Evolutionary conservation across 1,139 yeast species (phyloP).

Genomic region (Candida sp.): DNA sequence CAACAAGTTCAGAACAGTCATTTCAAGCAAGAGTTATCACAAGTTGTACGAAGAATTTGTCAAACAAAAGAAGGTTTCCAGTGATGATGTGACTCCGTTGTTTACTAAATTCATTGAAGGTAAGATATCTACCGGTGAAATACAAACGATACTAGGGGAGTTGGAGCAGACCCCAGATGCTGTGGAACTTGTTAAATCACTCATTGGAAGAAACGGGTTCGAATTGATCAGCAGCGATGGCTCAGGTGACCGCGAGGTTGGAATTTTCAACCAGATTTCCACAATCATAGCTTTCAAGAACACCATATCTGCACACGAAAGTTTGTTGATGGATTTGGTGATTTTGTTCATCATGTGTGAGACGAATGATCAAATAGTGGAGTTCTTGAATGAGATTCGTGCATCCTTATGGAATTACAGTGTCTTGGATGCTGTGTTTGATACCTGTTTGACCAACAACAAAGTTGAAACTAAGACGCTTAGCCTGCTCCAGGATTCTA

Average conservation of each 20-base stretch:
- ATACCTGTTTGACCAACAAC: conserved; percentile 24
- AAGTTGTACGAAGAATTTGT: conserved; percentile 23
- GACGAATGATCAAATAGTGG: conserved; percentile 28
- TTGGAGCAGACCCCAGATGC: conserved; percentile 28
- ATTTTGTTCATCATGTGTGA: conserved; percentile 37
- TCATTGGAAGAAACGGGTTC: conserved; percentile 21
- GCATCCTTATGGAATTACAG: conserved; percentile 27
- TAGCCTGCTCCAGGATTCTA: conserved; percentile 24
- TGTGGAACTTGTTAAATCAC: conserved; percentile 26
- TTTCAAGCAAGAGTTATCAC: conserved; percentile 32
- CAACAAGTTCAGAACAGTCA: conserved; percentile 20
- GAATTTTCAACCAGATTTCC: conserved; percentile 25
- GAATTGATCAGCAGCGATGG: conserved; percentile 11
- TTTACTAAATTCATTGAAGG: conserved; percentile 25
- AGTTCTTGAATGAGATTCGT: conserved; percentile 30
- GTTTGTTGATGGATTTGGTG: conserved; percentile 26
- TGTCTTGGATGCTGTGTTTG: conserved; percentile 28
- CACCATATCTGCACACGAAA: conserved; percentile 30
- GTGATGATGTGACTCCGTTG: conserved; percentile 19
- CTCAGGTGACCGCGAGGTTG: conserved; percentile 11
- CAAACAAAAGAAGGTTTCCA: conserved; percentile 1
- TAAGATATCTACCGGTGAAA: conserved; percentile 29
- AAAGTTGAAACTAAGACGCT: conserved; percentile 16
- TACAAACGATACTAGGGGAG: conserved; percentile 21
- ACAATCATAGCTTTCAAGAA: conserved; percentile 28